These are phyloP conservation scores for Hymenoscyphus scutula DNA, from an alignment of 2,329 filamentous ascomycete species.

Conservation along the genomic window DNA sequence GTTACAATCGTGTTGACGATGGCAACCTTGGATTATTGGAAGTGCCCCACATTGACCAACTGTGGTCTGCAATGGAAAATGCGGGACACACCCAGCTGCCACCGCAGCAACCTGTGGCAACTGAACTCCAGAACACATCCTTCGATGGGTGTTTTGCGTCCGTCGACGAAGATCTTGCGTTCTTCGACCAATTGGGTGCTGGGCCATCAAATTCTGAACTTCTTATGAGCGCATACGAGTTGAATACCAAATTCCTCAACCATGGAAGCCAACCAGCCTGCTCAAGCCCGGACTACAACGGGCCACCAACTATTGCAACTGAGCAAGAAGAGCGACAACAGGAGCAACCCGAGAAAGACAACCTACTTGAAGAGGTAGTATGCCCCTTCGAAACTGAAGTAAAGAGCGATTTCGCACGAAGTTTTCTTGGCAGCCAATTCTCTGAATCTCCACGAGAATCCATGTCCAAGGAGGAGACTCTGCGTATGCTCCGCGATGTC, in stretches of 20 bases:
- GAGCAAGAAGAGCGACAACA: not conserved
- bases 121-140: not conserved
- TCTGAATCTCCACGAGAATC: constrained; percentile 4
- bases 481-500: not conserved
- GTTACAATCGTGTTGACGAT: not conserved
- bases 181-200: not conserved
- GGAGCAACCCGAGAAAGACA: not conserved
- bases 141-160: not conserved
- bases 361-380: too few species aligned
- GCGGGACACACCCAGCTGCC: not conserved
- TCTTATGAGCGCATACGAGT: not conserved
- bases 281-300: constrained; percentile 1
- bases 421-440: constrained; percentile 16
- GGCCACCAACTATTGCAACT: not conserved
- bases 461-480: not conserved
- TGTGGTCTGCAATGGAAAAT: not conserved
- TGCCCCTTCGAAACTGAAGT: constrained; percentile 4
- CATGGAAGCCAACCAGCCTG: not conserved
- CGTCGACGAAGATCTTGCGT: not conserved
- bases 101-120: not conserved
- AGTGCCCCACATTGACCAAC: not conserved
- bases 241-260: not conserved
- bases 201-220: not conserved
- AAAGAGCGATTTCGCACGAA: constrained; percentile 10
- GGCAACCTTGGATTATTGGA: not conserved